Evolutionary conservation across 1,139 yeast species (phyloP).

Genomic region (Meyerozyma carpophila): DNA sequence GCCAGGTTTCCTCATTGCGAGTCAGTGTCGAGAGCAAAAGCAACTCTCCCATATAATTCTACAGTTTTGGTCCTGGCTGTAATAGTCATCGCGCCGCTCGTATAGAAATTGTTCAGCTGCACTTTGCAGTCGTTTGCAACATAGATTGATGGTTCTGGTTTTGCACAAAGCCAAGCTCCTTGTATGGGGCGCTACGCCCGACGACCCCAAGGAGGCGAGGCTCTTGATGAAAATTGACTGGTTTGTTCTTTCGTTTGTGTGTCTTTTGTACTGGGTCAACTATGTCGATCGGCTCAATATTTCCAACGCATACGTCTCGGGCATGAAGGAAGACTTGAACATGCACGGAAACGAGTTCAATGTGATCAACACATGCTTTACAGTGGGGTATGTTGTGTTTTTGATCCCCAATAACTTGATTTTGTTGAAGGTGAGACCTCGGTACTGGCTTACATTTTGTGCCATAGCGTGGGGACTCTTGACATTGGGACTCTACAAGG

Average conservation of each 20-base stretch:
- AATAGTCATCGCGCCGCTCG: constrained; percentile 9
- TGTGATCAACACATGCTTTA: constrained; percentile 49
- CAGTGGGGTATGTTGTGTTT: constrained; percentile 55
- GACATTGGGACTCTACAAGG: constrained; percentile 47
- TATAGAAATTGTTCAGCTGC: not conserved
- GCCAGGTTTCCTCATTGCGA: constrained; percentile 10
- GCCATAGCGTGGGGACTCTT: constrained; percentile 51
- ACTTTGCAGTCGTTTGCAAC: not conserved
- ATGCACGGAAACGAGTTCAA: constrained; percentile 48
- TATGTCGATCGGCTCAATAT: constrained; percentile 44
- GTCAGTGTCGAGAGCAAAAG: constrained; percentile 9
- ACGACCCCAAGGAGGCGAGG: constrained; percentile 32
- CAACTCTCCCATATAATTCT: constrained; percentile 1
- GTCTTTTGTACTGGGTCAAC: constrained; percentile 50
- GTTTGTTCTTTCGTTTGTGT: constrained; percentile 51
- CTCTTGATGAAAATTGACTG: constrained; percentile 48
- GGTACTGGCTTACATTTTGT: constrained; percentile 51
- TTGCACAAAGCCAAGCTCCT: constrained; percentile 1
- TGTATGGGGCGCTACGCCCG: constrained; percentile 37
- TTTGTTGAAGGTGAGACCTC: constrained; percentile 45
- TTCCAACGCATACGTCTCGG: constrained; percentile 56
- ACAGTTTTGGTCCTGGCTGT: too few species aligned
- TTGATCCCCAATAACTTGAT: constrained; percentile 53
- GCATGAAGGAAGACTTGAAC: constrained; percentile 49
- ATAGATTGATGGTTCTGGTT: not conserved